phyloP scores from a whole-genome alignment of 1,284 basidiomycete species.

The Pyrrhoderma lamaoense region DNA sequence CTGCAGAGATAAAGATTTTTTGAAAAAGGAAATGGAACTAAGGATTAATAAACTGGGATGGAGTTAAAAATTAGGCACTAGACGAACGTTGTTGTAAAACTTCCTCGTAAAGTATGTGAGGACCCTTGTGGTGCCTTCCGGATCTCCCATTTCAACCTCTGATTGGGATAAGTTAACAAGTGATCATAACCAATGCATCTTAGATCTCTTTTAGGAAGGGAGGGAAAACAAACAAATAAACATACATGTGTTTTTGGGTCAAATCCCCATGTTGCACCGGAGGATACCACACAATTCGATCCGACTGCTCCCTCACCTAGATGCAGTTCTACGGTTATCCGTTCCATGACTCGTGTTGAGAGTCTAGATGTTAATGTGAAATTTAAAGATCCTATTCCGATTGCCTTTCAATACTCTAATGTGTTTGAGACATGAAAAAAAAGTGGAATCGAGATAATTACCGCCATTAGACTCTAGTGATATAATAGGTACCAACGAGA shows the following conservation, averaged over 20 bases:
- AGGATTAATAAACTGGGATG: background rate
- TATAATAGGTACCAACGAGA: constrained; percentile 55
- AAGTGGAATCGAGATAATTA: constrained; percentile 33
- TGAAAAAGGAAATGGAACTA: background rate
- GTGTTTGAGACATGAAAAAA: no score
- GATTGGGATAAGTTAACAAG: background rate
- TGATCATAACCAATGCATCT: background rate
- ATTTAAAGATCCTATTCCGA: constrained; percentile 57
- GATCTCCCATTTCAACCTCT: constrained; percentile 75
- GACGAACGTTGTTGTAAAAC: constrained; percentile 64
- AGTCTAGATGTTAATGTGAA: constrained; percentile 64
- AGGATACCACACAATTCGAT: constrained; percentile 54
- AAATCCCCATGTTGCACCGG: constrained; percentile 74
- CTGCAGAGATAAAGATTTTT: constrained; percentile 27
- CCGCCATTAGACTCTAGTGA: constrained; percentile 59
- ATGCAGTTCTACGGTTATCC: constrained; percentile 61
- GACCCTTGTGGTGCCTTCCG: constrained; percentile 61
- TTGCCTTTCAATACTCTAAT: background rate
- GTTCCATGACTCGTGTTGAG: constrained; percentile 60
- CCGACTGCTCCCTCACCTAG: constrained; percentile 67
- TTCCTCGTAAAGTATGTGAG: constrained; percentile 67
- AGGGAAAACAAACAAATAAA: constrained; percentile 6
- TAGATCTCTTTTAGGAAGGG: background rate
- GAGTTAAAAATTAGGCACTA: background rate
- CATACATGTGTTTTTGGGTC: constrained; percentile 60